Evolutionary conservation across 2,329 filamentous ascomycete species (phyloP), one percentile per base, ranked within the genome.

Genomic region (Fusarium avenaceum): DNA sequence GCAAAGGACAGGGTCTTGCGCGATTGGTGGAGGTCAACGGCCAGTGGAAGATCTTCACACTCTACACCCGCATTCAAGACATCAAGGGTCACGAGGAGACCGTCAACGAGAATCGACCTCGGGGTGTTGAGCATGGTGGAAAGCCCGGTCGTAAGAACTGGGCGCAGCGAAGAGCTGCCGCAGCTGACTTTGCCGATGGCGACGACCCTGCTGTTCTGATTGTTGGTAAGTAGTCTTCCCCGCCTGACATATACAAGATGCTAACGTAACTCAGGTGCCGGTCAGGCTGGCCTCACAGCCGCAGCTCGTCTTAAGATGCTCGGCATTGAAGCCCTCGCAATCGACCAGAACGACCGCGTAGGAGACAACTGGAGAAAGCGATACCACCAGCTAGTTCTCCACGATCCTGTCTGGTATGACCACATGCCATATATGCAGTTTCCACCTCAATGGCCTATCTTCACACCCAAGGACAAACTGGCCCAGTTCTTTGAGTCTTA

Each of bases 381-480:
- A 45, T 91, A 91, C 67, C 84, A 87, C 65, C 86, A 89, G 62
- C 84, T 92, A 0, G 88, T 91, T 1, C 84, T 90, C 0, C 90
- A 92, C 69, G 90, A 92, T 68, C 88, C 89, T 0, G 86, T 91
- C 3, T 89, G 82, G 80, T 86, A 83, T 58, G 84, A 86, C 54
- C 85, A 88, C 71, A 79, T 91, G 80, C 87, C 90, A 0, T 92
- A 90, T 74, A 69, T 92, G 6, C 78, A 80, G 0, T 92, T 92
- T 73, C 90, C 90, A 0, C 73, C 83, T 0, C 83, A 84, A 52
- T 92, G 90, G 90, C 90, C 90, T 5, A 80, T 90, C 17, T 92
- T 90, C 75, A 91, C 89, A 0, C 89, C 89, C 7, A 92, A 92
- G 73, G 89, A 92, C 75, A 92, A 92, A 72, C 80, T 92, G 0